phyloP scores from a whole-genome alignment of 192 early-diverging fungal genomes.

The Podila clonocystis region DNA sequence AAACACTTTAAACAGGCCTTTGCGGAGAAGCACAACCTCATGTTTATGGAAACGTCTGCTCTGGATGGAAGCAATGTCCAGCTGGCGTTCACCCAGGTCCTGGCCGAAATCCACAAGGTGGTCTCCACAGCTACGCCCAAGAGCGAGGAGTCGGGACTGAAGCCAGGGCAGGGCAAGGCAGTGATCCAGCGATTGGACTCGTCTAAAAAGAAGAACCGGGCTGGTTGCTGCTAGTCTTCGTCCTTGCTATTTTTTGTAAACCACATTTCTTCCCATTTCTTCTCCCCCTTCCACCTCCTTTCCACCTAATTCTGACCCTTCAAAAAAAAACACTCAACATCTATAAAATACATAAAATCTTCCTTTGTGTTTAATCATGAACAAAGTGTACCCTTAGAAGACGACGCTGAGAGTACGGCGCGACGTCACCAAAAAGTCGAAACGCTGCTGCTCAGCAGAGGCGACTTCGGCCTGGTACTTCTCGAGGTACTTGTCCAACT shows the following conservation, averaged over 20 bases:
- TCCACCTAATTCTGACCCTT: constrained; percentile 1
- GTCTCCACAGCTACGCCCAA: constrained; percentile 9
- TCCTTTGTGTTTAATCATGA: background rate
- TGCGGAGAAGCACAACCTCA: constrained; percentile 77
- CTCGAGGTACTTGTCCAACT: constrained; percentile 30
- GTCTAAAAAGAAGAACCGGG: constrained; percentile 1
- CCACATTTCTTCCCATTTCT: background rate
- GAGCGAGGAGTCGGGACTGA: constrained; percentile 17
- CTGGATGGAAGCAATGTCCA: constrained; percentile 84
- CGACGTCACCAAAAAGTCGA: constrained; percentile 48
- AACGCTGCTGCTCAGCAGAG: constrained; percentile 38
- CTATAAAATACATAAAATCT: background rate
- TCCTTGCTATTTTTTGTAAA: background rate
- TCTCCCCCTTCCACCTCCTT: background rate
- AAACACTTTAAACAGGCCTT: constrained; percentile 48
- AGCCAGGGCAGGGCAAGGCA: constrained; percentile 36
- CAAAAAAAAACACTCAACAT: background rate
- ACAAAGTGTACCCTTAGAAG: constrained; percentile 7
- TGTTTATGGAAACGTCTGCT: constrained; percentile 86
- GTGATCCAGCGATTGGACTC: constrained; percentile 19
- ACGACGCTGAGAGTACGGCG: constrained; percentile 47
- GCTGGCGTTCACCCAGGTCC: constrained; percentile 73
- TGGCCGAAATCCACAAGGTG: constrained; percentile 36
- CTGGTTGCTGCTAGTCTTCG: constrained; percentile 9
- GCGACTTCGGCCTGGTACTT: constrained; percentile 35